Conservation (phyloP, 345 rosid species). For the Bruguiera gymnorhiza region DNA sequence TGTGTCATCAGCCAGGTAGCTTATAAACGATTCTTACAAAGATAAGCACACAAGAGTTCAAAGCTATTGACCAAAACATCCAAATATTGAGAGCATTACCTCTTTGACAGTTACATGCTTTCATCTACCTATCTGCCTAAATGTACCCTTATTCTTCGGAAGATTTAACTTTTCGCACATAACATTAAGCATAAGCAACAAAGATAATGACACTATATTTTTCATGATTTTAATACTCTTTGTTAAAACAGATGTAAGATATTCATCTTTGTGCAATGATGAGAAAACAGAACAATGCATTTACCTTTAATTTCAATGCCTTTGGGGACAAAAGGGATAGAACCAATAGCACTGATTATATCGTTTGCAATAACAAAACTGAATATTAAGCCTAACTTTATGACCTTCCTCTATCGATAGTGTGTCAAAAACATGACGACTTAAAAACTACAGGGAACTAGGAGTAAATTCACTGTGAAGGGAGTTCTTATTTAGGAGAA, state of each 20-base stretch:
- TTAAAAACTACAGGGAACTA: conserved; percentile 54
- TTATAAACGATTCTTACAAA: background rate
- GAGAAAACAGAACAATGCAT: conserved; percentile 1
- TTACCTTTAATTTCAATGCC: conserved; percentile 99
- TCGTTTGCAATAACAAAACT: conserved; percentile 61
- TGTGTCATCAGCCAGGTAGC: background rate
- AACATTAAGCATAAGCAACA: too few relatives aligned
- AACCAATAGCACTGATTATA: conserved; percentile 93
- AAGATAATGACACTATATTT: too few relatives aligned
- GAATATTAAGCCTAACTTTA: conserved; percentile 48
- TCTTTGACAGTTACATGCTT: too few relatives aligned
- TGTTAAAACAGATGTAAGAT: too few relatives aligned
- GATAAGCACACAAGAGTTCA: background rate
- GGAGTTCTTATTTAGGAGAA: background rate
- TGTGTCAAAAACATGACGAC: conserved; percentile 77
- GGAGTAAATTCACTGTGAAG: background rate
- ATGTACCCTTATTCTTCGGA: too few relatives aligned
- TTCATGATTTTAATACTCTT: too few relatives aligned
- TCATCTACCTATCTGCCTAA: too few relatives aligned
- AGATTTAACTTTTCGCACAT: too few relatives aligned
- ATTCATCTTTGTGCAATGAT: background rate
- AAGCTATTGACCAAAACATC: background rate
- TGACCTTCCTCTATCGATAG: conserved; percentile 87
- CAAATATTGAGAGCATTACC: background rate
- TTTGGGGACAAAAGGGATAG: conserved; percentile 94